phyloP scores from a whole-genome alignment of 2,329 filamentous ascomycete genomes.

The Botrytis porri region DNA sequence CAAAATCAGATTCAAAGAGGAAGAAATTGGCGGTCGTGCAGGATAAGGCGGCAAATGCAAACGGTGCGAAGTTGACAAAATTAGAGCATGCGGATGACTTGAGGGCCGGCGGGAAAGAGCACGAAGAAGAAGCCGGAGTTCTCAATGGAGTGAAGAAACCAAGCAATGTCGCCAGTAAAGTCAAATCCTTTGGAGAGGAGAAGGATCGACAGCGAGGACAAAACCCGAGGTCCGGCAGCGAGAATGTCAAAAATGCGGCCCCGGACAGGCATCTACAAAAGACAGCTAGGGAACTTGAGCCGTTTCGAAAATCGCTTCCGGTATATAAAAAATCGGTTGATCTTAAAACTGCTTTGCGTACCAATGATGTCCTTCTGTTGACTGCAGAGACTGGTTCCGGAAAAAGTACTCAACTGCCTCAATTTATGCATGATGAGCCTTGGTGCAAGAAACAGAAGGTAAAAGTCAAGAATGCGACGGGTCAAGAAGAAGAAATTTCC shows the following conservation, averaged over 20 bases:
- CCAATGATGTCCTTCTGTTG: conserved; percentile 69
- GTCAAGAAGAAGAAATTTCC: conserved; percentile 44
- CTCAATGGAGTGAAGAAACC: not conserved
- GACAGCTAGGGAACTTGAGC: conserved; percentile 28
- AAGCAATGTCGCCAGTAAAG: not conserved
- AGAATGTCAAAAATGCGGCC: conserved; percentile 1
- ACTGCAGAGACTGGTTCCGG: conserved; percentile 93
- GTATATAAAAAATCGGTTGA: conserved; percentile 35
- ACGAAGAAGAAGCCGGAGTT: not conserved
- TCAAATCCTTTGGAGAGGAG: not conserved
- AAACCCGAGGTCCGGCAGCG: conserved; percentile 17
- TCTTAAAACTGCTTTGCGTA: conserved; percentile 33
- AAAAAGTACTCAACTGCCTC: conserved; percentile 93
- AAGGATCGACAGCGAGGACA: not conserved
- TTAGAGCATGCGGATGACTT: not conserved
- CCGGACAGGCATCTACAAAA: conserved; percentile 25
- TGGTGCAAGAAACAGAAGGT: conserved; percentile 70
- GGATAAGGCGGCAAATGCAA: conserved; percentile 32
- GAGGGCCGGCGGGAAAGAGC: not conserved
- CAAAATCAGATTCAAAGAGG: conserved; percentile 32
- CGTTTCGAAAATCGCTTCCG: conserved; percentile 33
- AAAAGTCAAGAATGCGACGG: conserved; percentile 42
- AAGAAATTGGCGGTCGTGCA: conserved; percentile 25
- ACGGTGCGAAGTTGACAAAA: not conserved
- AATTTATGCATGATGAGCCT: conserved; percentile 75